These are phyloP conservation scores for Gymnopilus dilepis DNA, from an alignment of 768 basidiomycete genomes.

Conservation along the genomic window DNA sequence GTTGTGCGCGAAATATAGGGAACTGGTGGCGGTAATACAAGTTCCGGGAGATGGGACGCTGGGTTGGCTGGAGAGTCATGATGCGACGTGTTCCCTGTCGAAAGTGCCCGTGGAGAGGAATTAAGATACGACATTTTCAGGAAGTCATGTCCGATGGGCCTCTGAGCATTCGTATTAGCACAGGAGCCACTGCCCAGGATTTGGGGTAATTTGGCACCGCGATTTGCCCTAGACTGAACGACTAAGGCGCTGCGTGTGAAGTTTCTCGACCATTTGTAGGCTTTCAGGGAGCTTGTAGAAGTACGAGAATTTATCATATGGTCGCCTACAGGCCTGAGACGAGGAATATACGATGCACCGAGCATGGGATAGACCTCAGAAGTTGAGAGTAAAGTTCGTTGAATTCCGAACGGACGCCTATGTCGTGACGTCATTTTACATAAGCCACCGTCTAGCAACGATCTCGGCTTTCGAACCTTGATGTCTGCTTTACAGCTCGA, in stretches of 20 bases:
- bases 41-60: background rate
- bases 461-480: too few relatives aligned
- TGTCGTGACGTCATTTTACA: background rate
- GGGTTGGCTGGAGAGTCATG: background rate
- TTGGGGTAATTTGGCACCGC: background rate
- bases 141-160: background rate
- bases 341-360: background rate
- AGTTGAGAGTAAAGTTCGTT: background rate
- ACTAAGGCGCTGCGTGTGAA: too few relatives aligned
- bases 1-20: constrained; percentile 27
- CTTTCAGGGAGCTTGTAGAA: background rate
- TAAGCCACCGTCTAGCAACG: background rate
- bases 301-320: background rate
- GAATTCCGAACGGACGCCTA: background rate
- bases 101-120: background rate
- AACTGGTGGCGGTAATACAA: constrained; percentile 15
- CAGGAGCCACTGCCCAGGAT: background rate
- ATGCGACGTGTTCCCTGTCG: background rate
- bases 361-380: background rate
- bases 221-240: background rate
- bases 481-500: too few relatives aligned
- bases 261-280: background rate
- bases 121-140: background rate
- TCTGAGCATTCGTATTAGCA: background rate
- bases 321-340: background rate